Evolutionary conservation across 768 basidiomycete species (phyloP).

Genomic region (Cytidiella melzeri): DNA sequence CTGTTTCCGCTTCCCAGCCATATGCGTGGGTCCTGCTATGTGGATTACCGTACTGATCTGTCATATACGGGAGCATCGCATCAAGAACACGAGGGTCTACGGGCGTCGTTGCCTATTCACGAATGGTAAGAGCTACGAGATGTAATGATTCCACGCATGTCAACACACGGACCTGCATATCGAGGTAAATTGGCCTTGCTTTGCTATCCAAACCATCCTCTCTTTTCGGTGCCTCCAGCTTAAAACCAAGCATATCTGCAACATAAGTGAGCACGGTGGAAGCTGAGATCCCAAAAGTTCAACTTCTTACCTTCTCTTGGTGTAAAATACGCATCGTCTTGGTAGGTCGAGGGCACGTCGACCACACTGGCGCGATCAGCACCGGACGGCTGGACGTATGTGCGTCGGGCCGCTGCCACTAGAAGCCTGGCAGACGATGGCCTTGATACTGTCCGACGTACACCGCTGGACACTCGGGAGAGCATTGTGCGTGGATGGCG

Average conservation of each 20-base stretch:
- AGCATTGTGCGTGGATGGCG: constrained; percentile 22
- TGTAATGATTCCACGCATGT: not conserved
- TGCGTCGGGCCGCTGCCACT: constrained; percentile 34
- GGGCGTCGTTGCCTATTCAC: constrained; percentile 84
- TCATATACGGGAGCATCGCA: constrained; percentile 92
- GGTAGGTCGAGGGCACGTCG: constrained; percentile 70
- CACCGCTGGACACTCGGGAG: constrained; percentile 22
- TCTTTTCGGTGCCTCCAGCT: constrained; percentile 56
- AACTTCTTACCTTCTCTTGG: constrained; percentile 69
- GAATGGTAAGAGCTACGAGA: constrained; percentile 9
- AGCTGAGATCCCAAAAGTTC: too few relatives aligned
- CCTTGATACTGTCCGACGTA: constrained; percentile 18
- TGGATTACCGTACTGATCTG: constrained; percentile 96
- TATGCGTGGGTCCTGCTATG: constrained; percentile 98
- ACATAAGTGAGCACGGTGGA: too few relatives aligned
- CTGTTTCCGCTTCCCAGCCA: constrained; percentile 98
- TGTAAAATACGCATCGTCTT: constrained; percentile 61
- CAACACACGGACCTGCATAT: constrained; percentile 76
- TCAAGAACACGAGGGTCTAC: constrained; percentile 96
- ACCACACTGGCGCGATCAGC: constrained; percentile 80
- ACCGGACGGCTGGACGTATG: constrained; percentile 76
- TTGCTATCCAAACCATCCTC: constrained; percentile 55
- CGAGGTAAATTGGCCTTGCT: constrained; percentile 90
- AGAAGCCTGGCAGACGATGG: constrained; percentile 10
- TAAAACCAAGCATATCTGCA: constrained; percentile 89